A percentile compares a stretch with the other conserved stretches of the same genome.
Conservation (phyloP, 805 yeast genomes). For the Starmerella powellii region DNA sequence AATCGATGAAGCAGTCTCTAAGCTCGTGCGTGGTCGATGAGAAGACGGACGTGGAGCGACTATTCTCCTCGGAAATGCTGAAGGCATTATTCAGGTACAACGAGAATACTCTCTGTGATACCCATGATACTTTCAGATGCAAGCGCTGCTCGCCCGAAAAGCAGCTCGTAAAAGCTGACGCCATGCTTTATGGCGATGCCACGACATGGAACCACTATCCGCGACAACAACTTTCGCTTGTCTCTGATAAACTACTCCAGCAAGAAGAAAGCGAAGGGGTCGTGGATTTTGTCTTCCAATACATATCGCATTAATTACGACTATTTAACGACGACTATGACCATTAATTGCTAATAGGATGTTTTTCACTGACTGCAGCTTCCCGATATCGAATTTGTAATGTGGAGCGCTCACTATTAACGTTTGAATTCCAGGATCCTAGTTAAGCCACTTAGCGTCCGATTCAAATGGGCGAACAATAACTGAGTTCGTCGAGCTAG, state of each 20-base stretch:
- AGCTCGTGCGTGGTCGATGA: slow-evolving; percentile 97
- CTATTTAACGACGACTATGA: not conserved
- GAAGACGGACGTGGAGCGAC: slow-evolving; percentile 84
- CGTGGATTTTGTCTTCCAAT: slow-evolving; percentile 81
- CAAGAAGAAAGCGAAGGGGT: slow-evolving; percentile 56
- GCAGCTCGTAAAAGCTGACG: slow-evolving; percentile 56
- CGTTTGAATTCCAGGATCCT: no score
- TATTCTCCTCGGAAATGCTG: slow-evolving; percentile 73
- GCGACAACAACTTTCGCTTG: slow-evolving; percentile 41
- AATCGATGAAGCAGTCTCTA: slow-evolving; percentile 81
- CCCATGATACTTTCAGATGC: slow-evolving; percentile 86
- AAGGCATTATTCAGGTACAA: slow-evolving; percentile 63
- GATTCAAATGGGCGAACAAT: no score
- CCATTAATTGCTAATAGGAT: no score
- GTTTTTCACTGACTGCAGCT: no score
- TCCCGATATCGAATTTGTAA: no score
- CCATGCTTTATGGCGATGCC: slow-evolving; percentile 94
- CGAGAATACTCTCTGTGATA: slow-evolving; percentile 62
- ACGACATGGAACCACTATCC: slow-evolving; percentile 93
- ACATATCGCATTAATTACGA: slow-evolving; percentile 55
- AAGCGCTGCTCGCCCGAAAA: slow-evolving; percentile 56
- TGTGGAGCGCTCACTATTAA: no score
- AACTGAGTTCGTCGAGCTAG: no score
- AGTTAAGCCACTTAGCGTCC: no score
- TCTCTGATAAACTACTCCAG: slow-evolving; percentile 65